Conservation (phyloP, 352 stramenopile genomes). For the Achlya hypogyna region DNA sequence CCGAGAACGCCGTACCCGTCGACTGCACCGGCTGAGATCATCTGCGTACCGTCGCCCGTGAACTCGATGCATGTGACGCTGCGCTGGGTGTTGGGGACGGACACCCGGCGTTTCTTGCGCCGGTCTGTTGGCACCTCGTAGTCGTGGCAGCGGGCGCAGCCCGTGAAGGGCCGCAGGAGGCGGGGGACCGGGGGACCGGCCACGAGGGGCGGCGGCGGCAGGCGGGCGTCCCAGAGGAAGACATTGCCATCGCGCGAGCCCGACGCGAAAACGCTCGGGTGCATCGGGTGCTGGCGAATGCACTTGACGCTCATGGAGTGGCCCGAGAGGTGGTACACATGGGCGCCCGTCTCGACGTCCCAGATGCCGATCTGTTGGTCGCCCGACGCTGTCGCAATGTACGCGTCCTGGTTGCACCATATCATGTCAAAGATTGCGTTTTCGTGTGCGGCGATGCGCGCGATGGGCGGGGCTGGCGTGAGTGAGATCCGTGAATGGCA, state of each 20-base stretch:
- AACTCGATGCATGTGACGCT: slow-evolving; percentile 75
- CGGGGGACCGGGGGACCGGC: neutral
- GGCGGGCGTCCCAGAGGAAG: slow-evolving; percentile 45
- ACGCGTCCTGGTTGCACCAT: slow-evolving; percentile 39
- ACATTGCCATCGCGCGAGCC: slow-evolving; percentile 53
- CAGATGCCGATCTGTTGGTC: slow-evolving; percentile 44
- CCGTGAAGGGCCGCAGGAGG: neutral
- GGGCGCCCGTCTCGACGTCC: slow-evolving; percentile 38
- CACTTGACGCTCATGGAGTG: slow-evolving; percentile 74
- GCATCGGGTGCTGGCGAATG: slow-evolving; percentile 37
- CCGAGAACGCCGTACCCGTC: slow-evolving; percentile 27
- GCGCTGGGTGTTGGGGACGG: slow-evolving; percentile 24
- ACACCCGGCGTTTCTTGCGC: slow-evolving; percentile 24
- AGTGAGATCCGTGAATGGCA: neutral
- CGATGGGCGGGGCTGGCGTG: slow-evolving; percentile 6
- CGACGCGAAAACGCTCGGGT: slow-evolving; percentile 38
- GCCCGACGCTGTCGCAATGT: slow-evolving; percentile 49
- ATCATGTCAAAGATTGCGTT: slow-evolving; percentile 67
- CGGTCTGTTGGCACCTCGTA: slow-evolving; percentile 25
- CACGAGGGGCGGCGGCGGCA: neutral
- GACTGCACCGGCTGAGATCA: slow-evolving; percentile 46
- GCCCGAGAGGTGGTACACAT: slow-evolving; percentile 30
- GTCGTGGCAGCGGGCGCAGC: slow-evolving; percentile 8
- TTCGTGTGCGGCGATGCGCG: slow-evolving; percentile 38
- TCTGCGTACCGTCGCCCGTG: slow-evolving; percentile 27